phyloP scores from a whole-genome alignment of 345 rosid genomes.

The Populus deltoides region DNA sequence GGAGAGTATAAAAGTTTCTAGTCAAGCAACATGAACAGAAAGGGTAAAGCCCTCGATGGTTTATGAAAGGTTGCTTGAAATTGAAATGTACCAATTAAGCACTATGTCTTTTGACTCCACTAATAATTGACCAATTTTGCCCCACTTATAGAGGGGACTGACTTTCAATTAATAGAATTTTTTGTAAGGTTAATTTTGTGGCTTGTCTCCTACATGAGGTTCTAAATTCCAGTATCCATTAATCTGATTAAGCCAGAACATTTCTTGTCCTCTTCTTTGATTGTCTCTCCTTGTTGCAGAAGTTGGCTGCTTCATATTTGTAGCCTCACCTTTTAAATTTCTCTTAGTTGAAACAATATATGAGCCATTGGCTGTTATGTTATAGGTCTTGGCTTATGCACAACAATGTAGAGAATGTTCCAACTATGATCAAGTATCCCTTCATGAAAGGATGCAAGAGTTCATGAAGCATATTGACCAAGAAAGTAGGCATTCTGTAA shows the following conservation, averaged over 20 bases:
- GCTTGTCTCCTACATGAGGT: background rate
- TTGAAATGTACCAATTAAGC: background rate
- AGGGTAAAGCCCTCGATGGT: background rate
- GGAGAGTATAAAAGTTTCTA: no score
- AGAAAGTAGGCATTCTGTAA: slow-evolving; percentile 39
- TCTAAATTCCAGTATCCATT: background rate
- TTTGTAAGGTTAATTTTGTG: background rate
- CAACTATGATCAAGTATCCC: slow-evolving; percentile 72
- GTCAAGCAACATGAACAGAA: no score
- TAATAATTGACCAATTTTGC: background rate
- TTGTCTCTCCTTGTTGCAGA: no score
- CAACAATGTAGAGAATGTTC: slow-evolving; percentile 82
- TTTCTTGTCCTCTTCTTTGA: no score
- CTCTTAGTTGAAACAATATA: background rate
- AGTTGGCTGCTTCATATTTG: background rate
- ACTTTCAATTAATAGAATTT: background rate
- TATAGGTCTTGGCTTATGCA: slow-evolving; percentile 70
- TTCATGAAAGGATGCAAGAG: slow-evolving; percentile 71
- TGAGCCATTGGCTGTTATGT: background rate
- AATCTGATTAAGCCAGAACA: no score
- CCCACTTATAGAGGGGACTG: background rate
- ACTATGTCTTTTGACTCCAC: background rate
- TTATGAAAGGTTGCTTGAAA: background rate
- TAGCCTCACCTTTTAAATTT: background rate
- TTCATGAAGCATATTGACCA: slow-evolving; percentile 60